Evolutionary conservation across 495 filamentous ascomycete genomes (phyloP).

Genomic region (Schizothecium vesticola): DNA sequence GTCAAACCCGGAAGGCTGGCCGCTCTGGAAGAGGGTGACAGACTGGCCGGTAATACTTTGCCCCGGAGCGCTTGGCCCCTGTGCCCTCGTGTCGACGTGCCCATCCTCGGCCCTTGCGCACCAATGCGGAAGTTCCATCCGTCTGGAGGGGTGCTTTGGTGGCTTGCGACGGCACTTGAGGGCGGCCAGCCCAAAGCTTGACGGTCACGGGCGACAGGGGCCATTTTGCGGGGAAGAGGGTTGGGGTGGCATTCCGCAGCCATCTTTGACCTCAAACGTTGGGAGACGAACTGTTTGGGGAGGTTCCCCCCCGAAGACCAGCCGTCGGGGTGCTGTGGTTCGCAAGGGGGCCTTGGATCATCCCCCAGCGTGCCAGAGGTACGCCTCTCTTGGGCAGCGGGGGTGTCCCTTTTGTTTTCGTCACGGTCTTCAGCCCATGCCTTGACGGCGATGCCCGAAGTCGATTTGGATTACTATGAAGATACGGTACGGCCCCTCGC

Average conservation of each 20-base stretch:
- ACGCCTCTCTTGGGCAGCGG: neutral
- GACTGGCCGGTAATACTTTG: slow-evolving; percentile 20
- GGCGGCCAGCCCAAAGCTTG: slow-evolving; percentile 21
- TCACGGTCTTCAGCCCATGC: neutral
- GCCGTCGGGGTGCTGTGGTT: slow-evolving; percentile 9
- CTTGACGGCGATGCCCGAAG: slow-evolving; percentile 7
- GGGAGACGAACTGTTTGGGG: slow-evolving; percentile 12
- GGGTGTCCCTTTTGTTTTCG: neutral
- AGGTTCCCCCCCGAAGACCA: slow-evolving; percentile 6
- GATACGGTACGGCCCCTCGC: neutral
- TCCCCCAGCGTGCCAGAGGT: neutral
- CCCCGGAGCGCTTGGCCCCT: slow-evolving; percentile 10
- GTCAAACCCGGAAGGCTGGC: slow-evolving; percentile 9
- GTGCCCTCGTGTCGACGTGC: slow-evolving; percentile 9
- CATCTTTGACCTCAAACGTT: slow-evolving; percentile 16
- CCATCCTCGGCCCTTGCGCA: slow-evolving; percentile 5
- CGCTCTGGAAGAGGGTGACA: neutral
- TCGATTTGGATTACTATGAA: neutral
- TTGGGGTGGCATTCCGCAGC: slow-evolving; percentile 22
- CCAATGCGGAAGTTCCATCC: slow-evolving; percentile 20
- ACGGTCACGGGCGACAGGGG: slow-evolving; percentile 7
- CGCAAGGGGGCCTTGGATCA: slow-evolving; percentile 1
- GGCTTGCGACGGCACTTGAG: slow-evolving; percentile 26
- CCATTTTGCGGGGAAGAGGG: slow-evolving; percentile 18
- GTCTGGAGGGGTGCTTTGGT: slow-evolving; percentile 18